Conservation (phyloP, 176 grass and related monocot genomes). For the Eleusine indica region DNA sequence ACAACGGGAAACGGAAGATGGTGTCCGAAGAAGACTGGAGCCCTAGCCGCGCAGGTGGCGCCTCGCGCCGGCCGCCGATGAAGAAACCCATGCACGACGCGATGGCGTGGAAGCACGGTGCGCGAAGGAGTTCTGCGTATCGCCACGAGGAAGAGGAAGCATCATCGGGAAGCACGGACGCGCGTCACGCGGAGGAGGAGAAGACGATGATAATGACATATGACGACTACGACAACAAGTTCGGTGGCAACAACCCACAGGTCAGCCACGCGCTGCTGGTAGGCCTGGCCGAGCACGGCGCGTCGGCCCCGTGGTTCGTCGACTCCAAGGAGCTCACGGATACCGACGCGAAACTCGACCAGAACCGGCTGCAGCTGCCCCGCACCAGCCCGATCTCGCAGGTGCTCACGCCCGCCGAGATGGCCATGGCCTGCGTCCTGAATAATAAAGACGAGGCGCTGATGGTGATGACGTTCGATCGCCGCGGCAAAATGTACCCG, state of each 20-base stretch:
- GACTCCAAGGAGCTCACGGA: neutral
- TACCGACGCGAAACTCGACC: neutral
- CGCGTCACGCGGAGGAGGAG: too few relatives aligned
- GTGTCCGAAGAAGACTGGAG: too few relatives aligned
- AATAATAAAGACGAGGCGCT: neutral
- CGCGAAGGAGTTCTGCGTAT: too few relatives aligned
- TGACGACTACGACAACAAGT: neutral
- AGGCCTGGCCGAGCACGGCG: neutral
- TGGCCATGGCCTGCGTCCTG: neutral
- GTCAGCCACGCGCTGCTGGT: neutral
- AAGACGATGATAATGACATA: neutral
- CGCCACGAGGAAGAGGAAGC: too few relatives aligned
- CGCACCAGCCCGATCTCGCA: neutral
- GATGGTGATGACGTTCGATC: neutral
- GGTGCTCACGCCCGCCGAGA: constrained; percentile 11
- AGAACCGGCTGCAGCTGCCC: constrained; percentile 38
- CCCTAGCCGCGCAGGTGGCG: too few relatives aligned
- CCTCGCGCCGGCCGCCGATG: too few relatives aligned
- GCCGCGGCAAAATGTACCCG: neutral
- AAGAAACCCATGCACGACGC: too few relatives aligned
- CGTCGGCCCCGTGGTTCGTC: neutral
- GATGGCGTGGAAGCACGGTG: too few relatives aligned
- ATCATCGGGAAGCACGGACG: too few relatives aligned
- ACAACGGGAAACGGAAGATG: neutral
- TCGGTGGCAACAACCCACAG: neutral